A percentile compares a stretch with the other conserved stretches of the same genome.
Evolutionary conservation across 1,284 basidiomycete genomes (phyloP).

Genomic region (Irpex sp.): DNA sequence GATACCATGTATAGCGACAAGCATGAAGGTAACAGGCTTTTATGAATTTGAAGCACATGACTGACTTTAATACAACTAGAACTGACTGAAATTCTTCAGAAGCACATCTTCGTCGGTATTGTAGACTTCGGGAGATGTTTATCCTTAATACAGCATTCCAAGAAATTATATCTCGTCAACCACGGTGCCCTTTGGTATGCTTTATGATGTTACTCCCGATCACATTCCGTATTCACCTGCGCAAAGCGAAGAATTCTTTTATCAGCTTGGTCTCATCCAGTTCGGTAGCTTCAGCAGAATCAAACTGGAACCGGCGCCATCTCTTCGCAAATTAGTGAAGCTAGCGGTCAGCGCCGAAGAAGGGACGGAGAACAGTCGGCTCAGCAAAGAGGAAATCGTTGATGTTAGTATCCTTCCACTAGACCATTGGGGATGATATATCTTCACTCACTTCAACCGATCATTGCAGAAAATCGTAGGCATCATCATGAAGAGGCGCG

Average conservation of each 20-base stretch:
- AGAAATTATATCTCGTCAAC: constrained; percentile 87
- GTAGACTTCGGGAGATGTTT: constrained; percentile 76
- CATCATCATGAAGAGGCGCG: constrained; percentile 56
- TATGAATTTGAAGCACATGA: not conserved
- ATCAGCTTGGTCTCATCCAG: constrained; percentile 89
- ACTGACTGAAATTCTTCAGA: constrained; percentile 78
- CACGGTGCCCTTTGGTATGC: constrained; percentile 74
- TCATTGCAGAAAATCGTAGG: constrained; percentile 52
- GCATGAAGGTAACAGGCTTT: constrained; percentile 59
- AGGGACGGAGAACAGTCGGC: constrained; percentile 41
- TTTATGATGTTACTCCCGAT: not conserved
- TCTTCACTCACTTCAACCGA: not conserved
- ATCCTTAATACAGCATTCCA: constrained; percentile 86
- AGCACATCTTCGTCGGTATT: constrained; percentile 92
- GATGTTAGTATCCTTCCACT: constrained; percentile 51
- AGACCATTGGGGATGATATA: not conserved
- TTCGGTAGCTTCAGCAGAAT: constrained; percentile 83
- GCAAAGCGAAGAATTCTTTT: constrained; percentile 90
- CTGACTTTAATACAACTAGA: constrained; percentile 41
- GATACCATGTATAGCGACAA: constrained; percentile 54
- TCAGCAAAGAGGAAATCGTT: constrained; percentile 61
- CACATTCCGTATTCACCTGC: not conserved
- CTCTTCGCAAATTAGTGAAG: constrained; percentile 66
- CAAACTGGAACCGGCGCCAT: constrained; percentile 80
- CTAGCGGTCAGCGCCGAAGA: constrained; percentile 81